These are phyloP conservation scores for Hydrangea macrophylla DNA, from an alignment of 148 eudicot genomes.

Conservation along the genomic window DNA sequence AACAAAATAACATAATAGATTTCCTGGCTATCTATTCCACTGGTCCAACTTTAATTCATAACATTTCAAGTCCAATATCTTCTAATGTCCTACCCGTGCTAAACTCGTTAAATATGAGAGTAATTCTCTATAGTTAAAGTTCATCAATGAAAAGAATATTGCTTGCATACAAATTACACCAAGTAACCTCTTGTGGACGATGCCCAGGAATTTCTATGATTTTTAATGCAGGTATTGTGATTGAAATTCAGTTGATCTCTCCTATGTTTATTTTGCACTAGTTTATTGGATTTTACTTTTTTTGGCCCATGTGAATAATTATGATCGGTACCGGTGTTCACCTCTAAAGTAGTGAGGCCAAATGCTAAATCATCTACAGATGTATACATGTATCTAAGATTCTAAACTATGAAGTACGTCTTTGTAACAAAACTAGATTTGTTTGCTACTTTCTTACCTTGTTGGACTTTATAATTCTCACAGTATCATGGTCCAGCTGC, in stretches of 20 bases:
- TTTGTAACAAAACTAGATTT: background rate
- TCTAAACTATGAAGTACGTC: background rate
- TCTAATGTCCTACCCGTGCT: background rate
- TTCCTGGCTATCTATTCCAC: background rate
- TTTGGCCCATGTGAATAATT: background rate
- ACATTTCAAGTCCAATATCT: background rate
- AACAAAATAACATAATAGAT: background rate
- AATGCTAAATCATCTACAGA: too few relatives aligned
- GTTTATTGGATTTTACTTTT: background rate
- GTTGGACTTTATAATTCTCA: background rate
- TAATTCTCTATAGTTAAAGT: background rate
- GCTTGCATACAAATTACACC: too few relatives aligned
- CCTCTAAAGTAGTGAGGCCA: background rate
- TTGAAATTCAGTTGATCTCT: background rate
- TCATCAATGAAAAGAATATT: too few relatives aligned
- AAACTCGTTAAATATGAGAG: background rate
- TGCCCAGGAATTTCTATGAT: background rate
- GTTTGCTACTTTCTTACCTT: too few relatives aligned
- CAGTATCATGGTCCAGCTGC: background rate
- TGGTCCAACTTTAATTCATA: background rate
- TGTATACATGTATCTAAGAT: too few relatives aligned
- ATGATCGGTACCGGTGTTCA: background rate
- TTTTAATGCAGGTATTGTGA: background rate
- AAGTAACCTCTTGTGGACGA: too few relatives aligned
- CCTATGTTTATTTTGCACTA: background rate